A percentile compares a stretch with the other conserved stretches of the same genome.
These are phyloP conservation scores for Penicillium sp. DNA, from an alignment of 2,329 filamentous ascomycete species.

Conservation along the genomic window DNA sequence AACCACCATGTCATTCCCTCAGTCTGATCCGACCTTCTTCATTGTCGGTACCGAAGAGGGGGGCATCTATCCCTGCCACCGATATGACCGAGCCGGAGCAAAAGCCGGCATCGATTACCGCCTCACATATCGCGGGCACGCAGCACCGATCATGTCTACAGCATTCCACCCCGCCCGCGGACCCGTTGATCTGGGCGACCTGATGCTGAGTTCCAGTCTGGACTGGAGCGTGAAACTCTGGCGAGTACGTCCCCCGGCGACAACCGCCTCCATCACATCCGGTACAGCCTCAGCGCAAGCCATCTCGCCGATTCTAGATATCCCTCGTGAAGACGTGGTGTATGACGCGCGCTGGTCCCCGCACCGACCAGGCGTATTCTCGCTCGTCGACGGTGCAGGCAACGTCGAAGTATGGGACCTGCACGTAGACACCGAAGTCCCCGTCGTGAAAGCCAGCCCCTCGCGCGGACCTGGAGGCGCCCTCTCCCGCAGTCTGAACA, in stretches of 20 bases:
- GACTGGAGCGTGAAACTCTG: slow-evolving; percentile 98
- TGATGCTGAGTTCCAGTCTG: slow-evolving; percentile 86
- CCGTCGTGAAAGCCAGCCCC: slow-evolving; percentile 75
- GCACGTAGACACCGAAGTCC: slow-evolving; percentile 87
- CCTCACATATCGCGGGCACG: slow-evolving; percentile 84
- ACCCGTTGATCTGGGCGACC: slow-evolving; percentile 87
- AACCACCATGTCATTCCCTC: slow-evolving; percentile 90
- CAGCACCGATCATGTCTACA: slow-evolving; percentile 91
- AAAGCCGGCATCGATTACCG: slow-evolving; percentile 92
- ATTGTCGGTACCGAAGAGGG: slow-evolving; percentile 96
- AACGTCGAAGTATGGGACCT: slow-evolving; percentile 95
- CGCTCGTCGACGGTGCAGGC: slow-evolving; percentile 88
- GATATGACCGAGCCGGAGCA: slow-evolving; percentile 94
- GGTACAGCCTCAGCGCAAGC: slow-evolving; percentile 44
- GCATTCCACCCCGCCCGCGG: slow-evolving; percentile 93
- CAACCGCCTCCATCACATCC: slow-evolving; percentile 39
- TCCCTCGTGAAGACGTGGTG: slow-evolving; percentile 91
- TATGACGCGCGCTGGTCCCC: slow-evolving; percentile 97
- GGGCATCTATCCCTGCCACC: slow-evolving; percentile 90
- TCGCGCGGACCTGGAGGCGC: slow-evolving; percentile 61
- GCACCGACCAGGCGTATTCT: slow-evolving; percentile 89
- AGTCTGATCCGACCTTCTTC: slow-evolving; percentile 95
- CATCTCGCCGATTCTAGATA: slow-evolving; percentile 77
- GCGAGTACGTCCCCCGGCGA: slow-evolving; percentile 68
- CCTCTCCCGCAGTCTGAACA: slow-evolving; percentile 85